Percentiles rank a stretch among this genome's conserved stretches.
Evolutionary conservation across 495 filamentous ascomycete species (phyloP).

Genomic region (Chaetomium fimeti): DNA sequence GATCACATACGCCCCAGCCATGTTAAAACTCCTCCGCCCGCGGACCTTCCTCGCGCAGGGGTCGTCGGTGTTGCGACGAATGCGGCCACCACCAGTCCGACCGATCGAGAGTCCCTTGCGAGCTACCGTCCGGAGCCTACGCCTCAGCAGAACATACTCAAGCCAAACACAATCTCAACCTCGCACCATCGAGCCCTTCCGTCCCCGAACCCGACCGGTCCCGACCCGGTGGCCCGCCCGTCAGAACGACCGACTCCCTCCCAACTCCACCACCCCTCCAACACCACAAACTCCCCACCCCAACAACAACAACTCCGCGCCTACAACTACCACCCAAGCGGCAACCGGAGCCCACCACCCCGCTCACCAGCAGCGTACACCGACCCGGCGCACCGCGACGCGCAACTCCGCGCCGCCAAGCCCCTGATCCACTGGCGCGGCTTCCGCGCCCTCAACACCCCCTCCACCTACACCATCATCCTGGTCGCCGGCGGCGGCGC

Average conservation of each 20-base stretch:
- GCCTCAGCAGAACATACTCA: background rate
- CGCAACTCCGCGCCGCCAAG: slow-evolving; percentile 29
- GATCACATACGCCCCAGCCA: background rate
- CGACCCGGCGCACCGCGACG: background rate
- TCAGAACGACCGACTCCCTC: background rate
- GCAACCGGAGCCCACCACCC: background rate
- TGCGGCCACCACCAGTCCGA: background rate
- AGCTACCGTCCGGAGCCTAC: background rate
- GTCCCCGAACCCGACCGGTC: background rate
- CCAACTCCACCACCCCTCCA: background rate
- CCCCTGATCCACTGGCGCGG: slow-evolving; percentile 41
- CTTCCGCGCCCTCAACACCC: slow-evolving; percentile 29
- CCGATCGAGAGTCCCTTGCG: background rate
- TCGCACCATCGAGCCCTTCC: background rate
- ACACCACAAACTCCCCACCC: no score
- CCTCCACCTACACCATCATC: slow-evolving; percentile 36
- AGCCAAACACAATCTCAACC: background rate
- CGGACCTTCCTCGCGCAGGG: background rate
- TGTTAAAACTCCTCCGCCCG: slow-evolving; percentile 12
- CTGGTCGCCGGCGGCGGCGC: slow-evolving; percentile 39
- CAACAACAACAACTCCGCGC: slow-evolving; percentile 1
- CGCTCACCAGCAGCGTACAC: background rate
- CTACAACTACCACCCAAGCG: slow-evolving; percentile 1
- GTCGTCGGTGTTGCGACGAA: background rate
- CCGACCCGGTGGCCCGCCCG: background rate